phyloP scores from a whole-genome alignment of 176 grass and related monocot species.

The Oryza meridionalis region DNA sequence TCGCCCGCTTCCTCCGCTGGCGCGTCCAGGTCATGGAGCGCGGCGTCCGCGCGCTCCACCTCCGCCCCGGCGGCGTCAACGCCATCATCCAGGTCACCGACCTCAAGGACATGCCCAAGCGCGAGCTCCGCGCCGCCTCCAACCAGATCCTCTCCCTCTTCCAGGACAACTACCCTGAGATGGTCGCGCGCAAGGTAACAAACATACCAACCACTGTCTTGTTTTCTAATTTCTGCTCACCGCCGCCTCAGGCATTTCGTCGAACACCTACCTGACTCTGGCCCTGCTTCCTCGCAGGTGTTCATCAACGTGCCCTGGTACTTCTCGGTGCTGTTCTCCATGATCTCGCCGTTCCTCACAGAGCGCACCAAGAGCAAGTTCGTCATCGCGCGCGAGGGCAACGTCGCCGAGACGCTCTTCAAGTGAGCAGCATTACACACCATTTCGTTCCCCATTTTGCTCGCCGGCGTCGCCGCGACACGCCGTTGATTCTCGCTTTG shows the following conservation, averaged over 20 bases:
- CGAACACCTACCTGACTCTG: not conserved
- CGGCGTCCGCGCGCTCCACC: slow-evolving; percentile 77
- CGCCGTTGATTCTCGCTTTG: not conserved
- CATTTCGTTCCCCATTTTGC: not conserved
- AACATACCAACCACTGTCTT: not conserved
- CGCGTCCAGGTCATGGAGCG: slow-evolving; percentile 96
- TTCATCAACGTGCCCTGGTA: slow-evolving; percentile 99
- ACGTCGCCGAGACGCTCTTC: slow-evolving; percentile 94
- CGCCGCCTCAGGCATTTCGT: not conserved
- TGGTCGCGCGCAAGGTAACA: slow-evolving; percentile 90
- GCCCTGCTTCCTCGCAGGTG: slow-evolving; percentile 45
- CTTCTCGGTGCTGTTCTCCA: slow-evolving; percentile 84
- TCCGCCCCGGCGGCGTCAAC: slow-evolving; percentile 82
- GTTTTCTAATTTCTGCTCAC: no score
- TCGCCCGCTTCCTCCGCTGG: slow-evolving; percentile 87
- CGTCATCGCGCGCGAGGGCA: slow-evolving; percentile 87
- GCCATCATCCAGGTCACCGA: slow-evolving; percentile 94
- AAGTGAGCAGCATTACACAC: slow-evolving; percentile 46
- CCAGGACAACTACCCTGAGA: slow-evolving; percentile 98
- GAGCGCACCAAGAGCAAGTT: slow-evolving; percentile 99
- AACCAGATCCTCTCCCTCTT: slow-evolving; percentile 93
- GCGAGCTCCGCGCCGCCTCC: slow-evolving; percentile 80
- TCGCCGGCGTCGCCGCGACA: no score
- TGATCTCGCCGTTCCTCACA: slow-evolving; percentile 92
- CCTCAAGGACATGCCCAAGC: slow-evolving; percentile 96